These are phyloP conservation scores for Artemisia argyi DNA, from an alignment of 129 eudicot genomes.

Conservation along the genomic window DNA sequence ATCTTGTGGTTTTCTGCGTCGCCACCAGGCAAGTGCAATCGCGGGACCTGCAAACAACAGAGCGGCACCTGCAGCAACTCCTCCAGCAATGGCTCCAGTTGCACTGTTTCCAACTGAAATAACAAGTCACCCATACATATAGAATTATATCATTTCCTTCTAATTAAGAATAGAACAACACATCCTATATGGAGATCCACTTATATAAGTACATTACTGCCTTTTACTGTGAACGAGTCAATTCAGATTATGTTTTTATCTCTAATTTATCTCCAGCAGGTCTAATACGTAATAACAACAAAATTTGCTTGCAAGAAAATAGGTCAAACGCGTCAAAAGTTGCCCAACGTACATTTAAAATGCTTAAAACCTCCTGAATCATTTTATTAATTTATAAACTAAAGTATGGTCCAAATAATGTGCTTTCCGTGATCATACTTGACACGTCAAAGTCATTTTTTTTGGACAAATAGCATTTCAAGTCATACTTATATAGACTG, in stretches of 20 bases:
- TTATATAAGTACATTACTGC: too few relatives aligned
- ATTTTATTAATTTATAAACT: too few relatives aligned
- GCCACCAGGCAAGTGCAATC: constrained; percentile 86
- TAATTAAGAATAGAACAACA: neutral
- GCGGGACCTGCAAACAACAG: constrained; percentile 96
- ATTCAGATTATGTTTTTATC: too few relatives aligned
- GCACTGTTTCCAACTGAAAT: constrained; percentile 72
- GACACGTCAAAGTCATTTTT: neutral
- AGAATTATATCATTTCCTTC: constrained; percentile 2
- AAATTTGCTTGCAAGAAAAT: too few relatives aligned
- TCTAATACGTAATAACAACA: too few relatives aligned
- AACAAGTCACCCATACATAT: neutral
- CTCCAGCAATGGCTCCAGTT: constrained; percentile 97
- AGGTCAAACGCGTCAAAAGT: too few relatives aligned
- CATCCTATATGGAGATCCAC: too few relatives aligned
- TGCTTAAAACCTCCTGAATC: too few relatives aligned
- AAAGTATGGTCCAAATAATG: too few relatives aligned
- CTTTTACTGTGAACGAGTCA: neutral
- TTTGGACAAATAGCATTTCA: neutral
- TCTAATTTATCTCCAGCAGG: too few relatives aligned
- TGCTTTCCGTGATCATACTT: too few relatives aligned
- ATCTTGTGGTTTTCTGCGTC: constrained; percentile 85
- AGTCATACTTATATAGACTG: neutral
- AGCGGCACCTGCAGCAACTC: constrained; percentile 99
- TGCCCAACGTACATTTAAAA: too few relatives aligned